These are phyloP conservation scores for Nymphaea thermarum DNA, from an alignment of 164 flowering plant species.

Conservation along the genomic window DNA sequence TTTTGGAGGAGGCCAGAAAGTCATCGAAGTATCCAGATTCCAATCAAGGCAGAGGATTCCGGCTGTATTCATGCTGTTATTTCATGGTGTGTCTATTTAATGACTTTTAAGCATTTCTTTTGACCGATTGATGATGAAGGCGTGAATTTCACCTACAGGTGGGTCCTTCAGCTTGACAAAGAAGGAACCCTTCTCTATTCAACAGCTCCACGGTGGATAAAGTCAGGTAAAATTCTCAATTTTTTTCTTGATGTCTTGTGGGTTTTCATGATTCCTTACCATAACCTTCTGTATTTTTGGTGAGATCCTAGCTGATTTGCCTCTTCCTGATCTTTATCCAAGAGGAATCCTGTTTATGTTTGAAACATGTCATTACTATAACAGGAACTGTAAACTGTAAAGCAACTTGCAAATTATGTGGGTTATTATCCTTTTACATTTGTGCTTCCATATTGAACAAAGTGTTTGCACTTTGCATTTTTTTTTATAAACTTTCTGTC, in stretches of 20 bases:
- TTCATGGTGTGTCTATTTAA: constrained; percentile 54
- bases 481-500: too few relatives aligned
- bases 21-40: constrained; percentile 41
- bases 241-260: constrained; percentile 3
- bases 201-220: constrained; percentile 78
- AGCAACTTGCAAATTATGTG: too few relatives aligned
- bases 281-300: too few relatives aligned
- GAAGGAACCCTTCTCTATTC: constrained; percentile 81
- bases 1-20: constrained; percentile 94
- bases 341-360: too few relatives aligned
- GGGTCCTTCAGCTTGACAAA: constrained; percentile 86
- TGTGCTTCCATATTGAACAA: too few relatives aligned
- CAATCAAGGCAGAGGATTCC: constrained; percentile 38
- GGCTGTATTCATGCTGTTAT: constrained; percentile 75
- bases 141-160: constrained; percentile 33
- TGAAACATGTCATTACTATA: too few relatives aligned
- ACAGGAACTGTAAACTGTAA: too few relatives aligned
- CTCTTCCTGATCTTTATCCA: too few relatives aligned
- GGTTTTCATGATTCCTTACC: neutral
- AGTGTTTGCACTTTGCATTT: too few relatives aligned
- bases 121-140: neutral
- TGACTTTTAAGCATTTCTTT: neutral
- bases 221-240: neutral
- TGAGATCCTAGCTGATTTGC: too few relatives aligned
- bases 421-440: too few relatives aligned